Conservation (phyloP, 129 eudicot genomes). For the Glebionis coronaria region DNA sequence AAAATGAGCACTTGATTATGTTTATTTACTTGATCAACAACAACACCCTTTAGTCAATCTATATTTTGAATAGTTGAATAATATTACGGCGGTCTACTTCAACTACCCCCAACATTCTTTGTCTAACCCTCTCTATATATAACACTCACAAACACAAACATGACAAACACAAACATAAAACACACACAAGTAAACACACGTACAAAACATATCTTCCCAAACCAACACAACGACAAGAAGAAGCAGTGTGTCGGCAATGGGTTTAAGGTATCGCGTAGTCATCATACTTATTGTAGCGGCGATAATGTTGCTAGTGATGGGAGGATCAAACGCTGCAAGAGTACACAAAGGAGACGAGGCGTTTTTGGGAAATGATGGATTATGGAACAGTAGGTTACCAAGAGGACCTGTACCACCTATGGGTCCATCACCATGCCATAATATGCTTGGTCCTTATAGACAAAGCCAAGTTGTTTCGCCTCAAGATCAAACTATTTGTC, state of each 20-base stretch:
- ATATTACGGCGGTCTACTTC: constrained; percentile 19
- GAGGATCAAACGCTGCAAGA: constrained; percentile 16
- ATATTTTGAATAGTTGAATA: constrained; percentile 16
- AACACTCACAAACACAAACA: constrained; percentile 13
- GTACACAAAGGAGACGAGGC: constrained; percentile 16
- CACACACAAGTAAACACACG: constrained; percentile 15
- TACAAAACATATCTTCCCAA: constrained; percentile 9
- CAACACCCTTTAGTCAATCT: constrained; percentile 14
- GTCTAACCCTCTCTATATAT: constrained; percentile 13
- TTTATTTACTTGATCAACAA: neutral
- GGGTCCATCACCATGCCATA: constrained; percentile 58
- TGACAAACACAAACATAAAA: constrained; percentile 2
- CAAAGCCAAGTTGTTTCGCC: constrained; percentile 26
- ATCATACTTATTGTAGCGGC: neutral
- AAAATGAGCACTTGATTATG: constrained; percentile 20
- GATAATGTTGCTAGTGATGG: constrained; percentile 6
- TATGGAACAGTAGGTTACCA: constrained; percentile 39
- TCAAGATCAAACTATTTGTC: constrained; percentile 34
- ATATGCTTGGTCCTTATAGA: constrained; percentile 28
- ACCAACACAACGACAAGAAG: constrained; percentile 5
- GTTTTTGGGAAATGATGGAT: constrained; percentile 1
- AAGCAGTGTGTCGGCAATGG: constrained; percentile 18
- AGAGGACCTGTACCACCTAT: constrained; percentile 67
- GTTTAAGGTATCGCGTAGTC: constrained; percentile 2
- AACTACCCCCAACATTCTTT: constrained; percentile 15